phyloP scores from a whole-genome alignment of 148 eudicot species.

The Heliamphora exappendiculata region DNA sequence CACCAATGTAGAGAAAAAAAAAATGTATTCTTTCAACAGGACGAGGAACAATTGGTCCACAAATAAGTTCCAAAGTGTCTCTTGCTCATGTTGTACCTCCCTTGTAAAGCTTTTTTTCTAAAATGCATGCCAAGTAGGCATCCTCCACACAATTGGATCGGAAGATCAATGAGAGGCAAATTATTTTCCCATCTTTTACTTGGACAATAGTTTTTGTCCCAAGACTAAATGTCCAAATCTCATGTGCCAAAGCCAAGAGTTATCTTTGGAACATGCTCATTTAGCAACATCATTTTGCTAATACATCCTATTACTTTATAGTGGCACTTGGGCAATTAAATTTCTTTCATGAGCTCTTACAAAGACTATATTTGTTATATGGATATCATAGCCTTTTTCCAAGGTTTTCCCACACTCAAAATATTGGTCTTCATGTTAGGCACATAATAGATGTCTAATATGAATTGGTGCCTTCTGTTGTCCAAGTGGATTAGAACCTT shows the following conservation, averaged over 20 bases:
- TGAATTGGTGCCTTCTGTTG: constrained; percentile 5
- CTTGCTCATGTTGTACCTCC: background rate
- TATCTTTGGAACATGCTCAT: background rate
- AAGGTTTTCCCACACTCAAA: constrained; percentile 6
- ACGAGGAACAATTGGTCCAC: background rate
- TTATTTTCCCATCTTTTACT: background rate
- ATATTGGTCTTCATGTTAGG: constrained; percentile 6
- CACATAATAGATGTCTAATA: constrained; percentile 6
- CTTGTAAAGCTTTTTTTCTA: background rate
- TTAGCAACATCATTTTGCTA: background rate
- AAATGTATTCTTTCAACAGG: background rate
- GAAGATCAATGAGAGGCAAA: background rate
- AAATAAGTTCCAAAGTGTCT: background rate
- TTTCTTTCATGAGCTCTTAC: background rate
- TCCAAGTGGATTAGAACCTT: constrained; percentile 5
- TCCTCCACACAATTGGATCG: background rate
- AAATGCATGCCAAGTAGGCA: background rate
- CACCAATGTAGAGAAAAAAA: background rate
- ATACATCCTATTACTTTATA: background rate
- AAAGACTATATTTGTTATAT: background rate
- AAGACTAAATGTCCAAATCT: background rate
- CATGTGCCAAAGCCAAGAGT: background rate
- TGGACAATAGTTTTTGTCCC: background rate
- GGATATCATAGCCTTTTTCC: background rate
- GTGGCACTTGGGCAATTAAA: background rate